Conservation (phyloP, 345 rosid genomes). For the Firmiana major region DNA sequence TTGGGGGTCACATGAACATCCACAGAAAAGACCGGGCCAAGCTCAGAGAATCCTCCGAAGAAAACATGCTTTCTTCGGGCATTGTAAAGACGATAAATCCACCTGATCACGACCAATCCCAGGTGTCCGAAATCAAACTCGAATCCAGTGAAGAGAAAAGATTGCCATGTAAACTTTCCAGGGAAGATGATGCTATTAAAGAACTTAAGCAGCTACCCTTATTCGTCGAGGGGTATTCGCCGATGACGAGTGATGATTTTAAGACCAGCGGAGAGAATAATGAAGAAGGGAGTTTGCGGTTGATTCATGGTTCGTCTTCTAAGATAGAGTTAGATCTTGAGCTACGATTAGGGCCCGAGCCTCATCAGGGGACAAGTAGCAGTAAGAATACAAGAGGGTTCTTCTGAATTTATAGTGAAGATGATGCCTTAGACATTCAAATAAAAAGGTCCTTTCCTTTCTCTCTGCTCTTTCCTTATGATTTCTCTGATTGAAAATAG, state of each 20-base stretch:
- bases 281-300: not conserved
- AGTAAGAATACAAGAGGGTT: not conserved
- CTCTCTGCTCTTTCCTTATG: not conserved
- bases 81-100: not conserved
- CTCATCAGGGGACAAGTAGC: not conserved
- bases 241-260: too few species aligned
- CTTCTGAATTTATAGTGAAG: not conserved
- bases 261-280: too few species aligned
- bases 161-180: constrained; percentile 2
- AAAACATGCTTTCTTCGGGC: constrained; percentile 29
- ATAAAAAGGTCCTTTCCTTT: not conserved
- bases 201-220: not conserved
- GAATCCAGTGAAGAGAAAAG: constrained; percentile 22
- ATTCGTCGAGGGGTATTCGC: not conserved
- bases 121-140: constrained; percentile 2
- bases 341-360: constrained; percentile 61
- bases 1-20: constrained; percentile 75
- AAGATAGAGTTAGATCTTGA: constrained; percentile 54
- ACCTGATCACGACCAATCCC: not conserved
- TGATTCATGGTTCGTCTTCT: constrained; percentile 13
- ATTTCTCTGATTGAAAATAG: not conserved
- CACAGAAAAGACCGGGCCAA: constrained; percentile 61
- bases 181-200: constrained; percentile 2
- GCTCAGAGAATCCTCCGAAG: constrained; percentile 30
- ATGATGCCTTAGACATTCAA: not conserved